Evolutionary conservation across 106 monocot genomes (phyloP).

Genomic region (Apostasia ramifera): DNA sequence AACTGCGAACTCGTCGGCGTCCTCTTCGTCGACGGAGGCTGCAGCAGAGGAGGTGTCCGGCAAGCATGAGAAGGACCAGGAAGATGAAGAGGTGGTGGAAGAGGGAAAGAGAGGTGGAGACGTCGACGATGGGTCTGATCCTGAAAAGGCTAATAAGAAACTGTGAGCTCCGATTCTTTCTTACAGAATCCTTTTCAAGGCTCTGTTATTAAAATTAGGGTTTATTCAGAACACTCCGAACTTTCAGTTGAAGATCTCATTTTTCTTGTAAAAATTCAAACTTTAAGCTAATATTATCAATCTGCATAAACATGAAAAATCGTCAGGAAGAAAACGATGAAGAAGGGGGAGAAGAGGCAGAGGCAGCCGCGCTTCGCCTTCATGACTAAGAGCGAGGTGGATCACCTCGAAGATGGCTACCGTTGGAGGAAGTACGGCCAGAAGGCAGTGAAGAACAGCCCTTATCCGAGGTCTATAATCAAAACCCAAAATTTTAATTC

Average conservation of each 20-base stretch:
- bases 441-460: constrained; percentile 96
- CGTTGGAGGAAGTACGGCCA: constrained; percentile 95
- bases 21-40: constrained; percentile 64
- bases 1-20: constrained; percentile 73
- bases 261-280: background rate
- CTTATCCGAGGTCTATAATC: constrained; percentile 66
- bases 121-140: constrained; percentile 18
- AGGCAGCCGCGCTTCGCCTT: constrained; percentile 75
- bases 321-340: constrained; percentile 51
- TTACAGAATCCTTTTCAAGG: background rate
- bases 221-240: too few relatives aligned
- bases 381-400: constrained; percentile 96
- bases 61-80: constrained; percentile 35
- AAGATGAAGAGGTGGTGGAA: constrained; percentile 14
- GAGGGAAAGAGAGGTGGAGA: background rate
- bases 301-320: too few relatives aligned
- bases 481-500: background rate
- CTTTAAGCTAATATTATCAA: too few relatives aligned
- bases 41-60: constrained; percentile 30
- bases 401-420: constrained; percentile 88
- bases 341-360: constrained; percentile 70
- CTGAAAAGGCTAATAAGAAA: constrained; percentile 39
- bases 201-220: background rate
- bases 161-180: constrained; percentile 26
- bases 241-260: background rate